These are phyloP conservation scores for Mortierella sp. DNA, from an alignment of 371 early-diverging fungal genomes.

Conservation along the genomic window DNA sequence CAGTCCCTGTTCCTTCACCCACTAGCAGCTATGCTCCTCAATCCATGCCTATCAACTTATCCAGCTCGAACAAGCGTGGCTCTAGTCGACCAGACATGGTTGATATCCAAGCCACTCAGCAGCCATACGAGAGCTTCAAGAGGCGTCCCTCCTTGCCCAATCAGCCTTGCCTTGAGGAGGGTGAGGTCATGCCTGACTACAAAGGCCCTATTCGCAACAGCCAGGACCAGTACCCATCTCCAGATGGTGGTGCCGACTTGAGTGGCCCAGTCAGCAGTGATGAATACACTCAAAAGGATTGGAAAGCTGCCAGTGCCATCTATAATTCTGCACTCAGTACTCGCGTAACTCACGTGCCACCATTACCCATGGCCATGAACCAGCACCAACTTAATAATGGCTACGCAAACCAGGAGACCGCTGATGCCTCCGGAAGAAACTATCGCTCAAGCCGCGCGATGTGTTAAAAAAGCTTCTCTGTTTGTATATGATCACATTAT, in stretches of 20 bases:
- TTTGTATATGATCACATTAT: not conserved
- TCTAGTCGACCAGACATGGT: slow-evolving; percentile 14
- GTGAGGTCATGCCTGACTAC: slow-evolving; percentile 49
- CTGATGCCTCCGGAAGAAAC: slow-evolving; percentile 3
- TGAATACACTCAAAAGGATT: slow-evolving; percentile 15
- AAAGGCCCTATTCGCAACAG: slow-evolving; percentile 37
- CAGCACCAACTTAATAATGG: slow-evolving; percentile 5
- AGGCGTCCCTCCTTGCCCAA: slow-evolving; percentile 52
- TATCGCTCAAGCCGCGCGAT: slow-evolving; percentile 45
- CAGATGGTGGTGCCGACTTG: slow-evolving; percentile 39
- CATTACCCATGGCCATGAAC: slow-evolving; percentile 2
- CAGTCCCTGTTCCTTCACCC: slow-evolving; percentile 34
- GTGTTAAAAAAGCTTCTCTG: slow-evolving; percentile 23
- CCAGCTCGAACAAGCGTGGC: slow-evolving; percentile 47
- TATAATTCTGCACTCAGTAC: slow-evolving; percentile 24
- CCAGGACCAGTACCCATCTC: slow-evolving; percentile 52
- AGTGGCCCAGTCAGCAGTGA: not conserved
- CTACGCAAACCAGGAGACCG: not conserved
- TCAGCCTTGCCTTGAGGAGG: slow-evolving; percentile 53
- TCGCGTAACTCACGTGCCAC: slow-evolving; percentile 15
- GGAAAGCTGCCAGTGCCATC: slow-evolving; percentile 25
- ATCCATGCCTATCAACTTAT: slow-evolving; percentile 32
- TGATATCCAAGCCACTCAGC: slow-evolving; percentile 7
- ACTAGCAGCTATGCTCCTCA: slow-evolving; percentile 39
- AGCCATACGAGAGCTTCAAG: slow-evolving; percentile 41